phyloP scores from a whole-genome alignment of 78 protist species.

The Isochrysis galbana region DNA sequence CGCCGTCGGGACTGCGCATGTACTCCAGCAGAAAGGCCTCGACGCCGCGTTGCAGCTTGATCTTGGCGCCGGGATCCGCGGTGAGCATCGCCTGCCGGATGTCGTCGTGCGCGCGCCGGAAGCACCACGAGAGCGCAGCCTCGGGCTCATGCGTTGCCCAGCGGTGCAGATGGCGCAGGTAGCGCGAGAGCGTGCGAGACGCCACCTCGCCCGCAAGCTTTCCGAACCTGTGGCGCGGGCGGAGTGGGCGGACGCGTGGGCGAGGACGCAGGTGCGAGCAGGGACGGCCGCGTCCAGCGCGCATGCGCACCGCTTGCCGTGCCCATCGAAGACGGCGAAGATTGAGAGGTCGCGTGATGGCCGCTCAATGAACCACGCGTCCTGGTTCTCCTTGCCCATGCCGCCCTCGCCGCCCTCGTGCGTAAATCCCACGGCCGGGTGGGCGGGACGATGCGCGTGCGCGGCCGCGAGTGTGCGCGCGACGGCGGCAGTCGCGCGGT shows the following conservation, averaged over 20 bases:
- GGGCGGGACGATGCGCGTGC: too few relatives aligned
- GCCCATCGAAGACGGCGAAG: background rate
- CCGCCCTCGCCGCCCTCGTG: slow-evolving; percentile 31
- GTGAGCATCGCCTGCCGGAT: background rate
- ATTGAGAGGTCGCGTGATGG: background rate
- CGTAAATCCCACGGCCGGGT: background rate
- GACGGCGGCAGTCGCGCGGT: too few relatives aligned
- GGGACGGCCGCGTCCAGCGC: background rate
- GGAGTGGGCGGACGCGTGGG: background rate
- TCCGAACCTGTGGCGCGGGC: background rate
- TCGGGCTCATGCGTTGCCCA: background rate
- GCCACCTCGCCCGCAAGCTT: background rate
- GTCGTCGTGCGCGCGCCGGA: background rate
- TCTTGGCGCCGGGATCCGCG: background rate
- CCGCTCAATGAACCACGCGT: background rate
- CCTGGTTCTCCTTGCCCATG: slow-evolving; percentile 6
- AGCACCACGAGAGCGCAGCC: background rate
- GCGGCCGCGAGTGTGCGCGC: too few relatives aligned
- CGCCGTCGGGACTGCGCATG: too few relatives aligned
- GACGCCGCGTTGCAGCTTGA: too few relatives aligned
- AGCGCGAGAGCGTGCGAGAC: background rate
- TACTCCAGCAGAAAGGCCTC: too few relatives aligned
- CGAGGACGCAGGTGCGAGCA: background rate
- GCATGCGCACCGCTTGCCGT: background rate
- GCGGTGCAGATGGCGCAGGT: background rate